These are phyloP conservation scores for Cinchona pubescens DNA, from an alignment of 257 asterid genomes.

Conservation along the genomic window DNA sequence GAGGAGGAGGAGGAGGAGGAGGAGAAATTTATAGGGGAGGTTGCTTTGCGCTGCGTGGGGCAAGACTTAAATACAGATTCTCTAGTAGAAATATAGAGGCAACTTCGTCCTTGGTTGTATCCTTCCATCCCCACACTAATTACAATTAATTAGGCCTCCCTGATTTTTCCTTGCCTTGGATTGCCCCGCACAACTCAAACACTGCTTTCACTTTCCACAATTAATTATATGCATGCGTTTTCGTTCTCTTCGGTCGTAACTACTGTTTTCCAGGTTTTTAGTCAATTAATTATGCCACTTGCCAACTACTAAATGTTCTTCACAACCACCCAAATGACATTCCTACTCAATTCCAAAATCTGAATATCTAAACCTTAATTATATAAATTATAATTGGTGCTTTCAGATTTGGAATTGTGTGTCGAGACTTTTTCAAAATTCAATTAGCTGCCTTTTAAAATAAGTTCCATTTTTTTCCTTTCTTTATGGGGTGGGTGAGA, in stretches of 20 bases:
- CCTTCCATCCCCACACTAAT: background rate
- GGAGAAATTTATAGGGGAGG: background rate
- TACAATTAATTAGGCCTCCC: background rate
- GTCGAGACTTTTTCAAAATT: too few species aligned
- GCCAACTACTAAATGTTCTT: too few species aligned
- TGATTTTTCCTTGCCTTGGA: background rate
- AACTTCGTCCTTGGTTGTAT: background rate
- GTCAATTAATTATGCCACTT: background rate
- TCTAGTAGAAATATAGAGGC: background rate
- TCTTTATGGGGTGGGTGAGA: too few species aligned
- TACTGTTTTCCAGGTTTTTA: background rate
- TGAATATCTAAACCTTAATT: too few species aligned
- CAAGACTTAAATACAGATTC: too few species aligned
- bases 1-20: background rate
- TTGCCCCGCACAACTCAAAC: slow-evolving; percentile 1
- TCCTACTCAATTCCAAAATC: background rate
- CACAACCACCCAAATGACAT: too few species aligned
- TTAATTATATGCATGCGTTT: background rate
- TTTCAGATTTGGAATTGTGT: too few species aligned
- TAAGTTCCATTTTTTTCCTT: too few species aligned
- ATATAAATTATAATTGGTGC: too few species aligned
- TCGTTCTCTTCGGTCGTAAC: background rate
- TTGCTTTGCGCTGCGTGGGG: background rate
- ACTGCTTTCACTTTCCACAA: background rate
- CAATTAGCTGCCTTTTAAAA: too few species aligned